Base-by-base conservation (phyloP, 2,329 filamentous ascomycete genomes). In the Aspergillus cejpii region DNA sequence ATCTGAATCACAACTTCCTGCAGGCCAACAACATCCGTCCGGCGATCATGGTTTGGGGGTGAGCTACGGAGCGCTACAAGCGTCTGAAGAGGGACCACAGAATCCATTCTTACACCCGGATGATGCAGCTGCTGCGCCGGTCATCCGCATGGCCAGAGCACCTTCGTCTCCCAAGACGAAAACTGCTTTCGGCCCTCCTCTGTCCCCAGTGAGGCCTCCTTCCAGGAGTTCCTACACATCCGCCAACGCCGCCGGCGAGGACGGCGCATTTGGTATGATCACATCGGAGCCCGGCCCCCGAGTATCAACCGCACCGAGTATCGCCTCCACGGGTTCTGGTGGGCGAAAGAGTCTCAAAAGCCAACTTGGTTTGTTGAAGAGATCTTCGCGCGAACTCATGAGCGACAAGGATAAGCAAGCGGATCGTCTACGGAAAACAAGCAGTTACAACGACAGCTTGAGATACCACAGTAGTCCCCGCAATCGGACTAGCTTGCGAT, bases 141-240 rank as follows among this genome's bases (percentile, higher is more conserved):
- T 91, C 43, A 78, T 94, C 56, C 83, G 84, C 52, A 94, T 90
- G 24, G 80, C 87, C 24, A 90, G 90, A 64, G 84, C 83, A 6
- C 86, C 86, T 0, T 87, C 85, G 40, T 86, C 85, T 43, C 80
- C 82, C 57, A 89, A 85, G 20, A 70, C 86, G 41, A 88, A 84
- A n/a, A 78, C 82, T 0, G 47, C 47, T 21, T 39, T 49, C 33
- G 52, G 52, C 23, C 42, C 46, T 26, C 36, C 52, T 67, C 29
- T 57, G 8, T 60, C 56, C 8, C 51, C 58, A 5, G 44, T 55
- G 21, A 59, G 67, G 33, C 62, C 66, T 4, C 52, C 56, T 3
- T 70, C 67, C 15, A 62, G 56, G 43, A 63, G 64, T n/a, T 70
- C 67, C 0, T 61, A 62, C 45, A 57, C 59, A 15, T 69, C 66